phyloP scores from a whole-genome alignment of 1,284 basidiomycete species.

The Dichomitus squalens region DNA sequence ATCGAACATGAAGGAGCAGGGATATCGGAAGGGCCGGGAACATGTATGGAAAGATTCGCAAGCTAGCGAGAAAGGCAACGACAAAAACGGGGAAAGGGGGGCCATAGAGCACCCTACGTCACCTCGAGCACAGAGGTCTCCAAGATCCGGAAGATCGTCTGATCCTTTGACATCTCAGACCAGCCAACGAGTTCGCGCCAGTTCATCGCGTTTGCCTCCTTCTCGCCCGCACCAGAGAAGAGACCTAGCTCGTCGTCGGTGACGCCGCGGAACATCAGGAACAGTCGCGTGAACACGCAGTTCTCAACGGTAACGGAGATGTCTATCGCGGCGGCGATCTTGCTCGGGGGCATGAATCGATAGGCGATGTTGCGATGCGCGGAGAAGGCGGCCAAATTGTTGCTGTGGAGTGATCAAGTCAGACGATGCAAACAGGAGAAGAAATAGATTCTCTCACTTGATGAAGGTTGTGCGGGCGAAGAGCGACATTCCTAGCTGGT shows the following conservation, averaged over 20 bases:
- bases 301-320: conserved; percentile 78
- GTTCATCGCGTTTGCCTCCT: conserved; percentile 76
- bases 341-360: conserved; percentile 76
- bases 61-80: neutral
- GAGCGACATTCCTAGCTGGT: conserved; percentile 77
- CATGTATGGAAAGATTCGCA: neutral
- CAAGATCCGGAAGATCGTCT: conserved; percentile 69
- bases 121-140: conserved; percentile 79
- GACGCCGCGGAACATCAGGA: conserved; percentile 80
- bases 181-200: conserved; percentile 79
- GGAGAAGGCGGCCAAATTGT: conserved; percentile 71
- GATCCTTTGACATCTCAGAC: conserved; percentile 75
- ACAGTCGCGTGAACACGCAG: conserved; percentile 80
- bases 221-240: conserved; percentile 79
- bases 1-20: conserved; percentile 9
- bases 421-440: neutral
- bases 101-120: conserved; percentile 22
- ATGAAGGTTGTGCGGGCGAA: conserved; percentile 79
- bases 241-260: conserved; percentile 74
- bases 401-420: conserved; percentile 42
- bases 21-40: conserved; percentile 11
- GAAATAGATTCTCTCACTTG: conserved; percentile 48
- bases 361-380: conserved; percentile 83
- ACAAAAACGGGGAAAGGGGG: neutral
- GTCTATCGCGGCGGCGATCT: conserved; percentile 80